Percentiles rank a stretch among this genome's conserved stretches.
phyloP scores from a whole-genome alignment of 495 filamentous ascomycete species.

The Trichoderma erinaceum region DNA sequence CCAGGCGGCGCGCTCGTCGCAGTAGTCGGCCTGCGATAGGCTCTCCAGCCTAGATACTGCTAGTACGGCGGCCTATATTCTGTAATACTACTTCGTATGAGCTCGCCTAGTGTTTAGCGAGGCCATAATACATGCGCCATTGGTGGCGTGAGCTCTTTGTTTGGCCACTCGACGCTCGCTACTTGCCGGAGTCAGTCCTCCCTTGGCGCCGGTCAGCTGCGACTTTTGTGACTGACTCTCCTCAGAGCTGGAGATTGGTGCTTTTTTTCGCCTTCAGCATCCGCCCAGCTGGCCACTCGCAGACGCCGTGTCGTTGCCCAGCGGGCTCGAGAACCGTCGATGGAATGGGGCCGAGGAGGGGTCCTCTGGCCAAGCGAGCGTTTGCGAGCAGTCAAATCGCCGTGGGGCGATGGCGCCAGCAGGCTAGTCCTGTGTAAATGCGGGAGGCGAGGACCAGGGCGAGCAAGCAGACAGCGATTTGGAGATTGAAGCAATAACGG shows the following conservation, averaged over 20 bases:
- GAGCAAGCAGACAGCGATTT: constrained; percentile 5
- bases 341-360: neutral
- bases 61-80: too few species aligned
- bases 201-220: neutral
- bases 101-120: neutral
- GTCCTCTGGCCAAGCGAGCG: constrained; percentile 1
- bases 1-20: neutral
- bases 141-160: constrained; percentile 8
- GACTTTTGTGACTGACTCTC: neutral
- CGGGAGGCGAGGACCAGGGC: constrained; percentile 13
- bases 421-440: neutral
- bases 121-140: neutral
- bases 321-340: constrained; percentile 5
- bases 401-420: constrained; percentile 9
- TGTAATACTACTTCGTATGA: neutral
- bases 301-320: constrained; percentile 1
- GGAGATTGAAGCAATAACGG: constrained; percentile 7
- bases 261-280: constrained; percentile 7
- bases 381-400: constrained; percentile 13
- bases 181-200: neutral
- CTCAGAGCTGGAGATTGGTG: neutral
- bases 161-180: neutral
- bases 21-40: too few species aligned
- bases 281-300: neutral
- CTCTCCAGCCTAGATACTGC: too few species aligned